Base-by-base conservation (phyloP, 371 early-diverging fungal species). In the Mucor indicus region DNA sequence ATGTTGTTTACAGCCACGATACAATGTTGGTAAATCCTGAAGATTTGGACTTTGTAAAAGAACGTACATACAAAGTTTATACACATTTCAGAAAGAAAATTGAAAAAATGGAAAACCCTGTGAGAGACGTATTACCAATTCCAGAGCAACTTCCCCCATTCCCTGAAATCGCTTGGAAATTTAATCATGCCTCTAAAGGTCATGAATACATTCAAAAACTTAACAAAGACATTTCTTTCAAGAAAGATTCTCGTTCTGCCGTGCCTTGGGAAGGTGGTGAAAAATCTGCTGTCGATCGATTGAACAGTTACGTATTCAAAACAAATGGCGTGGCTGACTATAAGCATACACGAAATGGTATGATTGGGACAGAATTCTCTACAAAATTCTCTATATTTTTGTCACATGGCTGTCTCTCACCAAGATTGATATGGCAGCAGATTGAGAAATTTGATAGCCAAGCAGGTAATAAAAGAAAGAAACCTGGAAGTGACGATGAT, bases 311-410 rank as follows among this genome's bases (percentile, higher is more conserved):
- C 38, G 25, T 73, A 7, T 64, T 48, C 29, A 42, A 37, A 10
- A 60, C 59, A 2, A 43, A 58, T 15, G 40, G 36, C 15, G 51
- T 65, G 6, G 35, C 33, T 4, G 61, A 45, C 3, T 76, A 76
- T 44, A 76, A 76, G 27, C 54, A 58, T 10, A 76, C 77, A 5
- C 58, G 77, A 1, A 75, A 76, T 35, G 77, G 72, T 2, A 53
- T 76, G 37, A 36, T 72, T 5, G 74, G 75, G 3, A 46, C 61
- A 9, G 70, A 62, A 8, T 69, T 57, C 19, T 55, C 55, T 24
- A 64, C 68, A 2, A 62, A 73, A 47, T 62, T 73, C 21, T 65
- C 66, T 10, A 58, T 60, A 0, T 76, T 38, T 21, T 43, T 76
- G 12, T 50, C 72, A 0, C 48, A 60, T 29, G 77, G 77, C 0